Percentiles rank a stretch among this genome's conserved stretches.
phyloP scores from a whole-genome alignment of 257 asterid species.

The Verbena officinalis region DNA sequence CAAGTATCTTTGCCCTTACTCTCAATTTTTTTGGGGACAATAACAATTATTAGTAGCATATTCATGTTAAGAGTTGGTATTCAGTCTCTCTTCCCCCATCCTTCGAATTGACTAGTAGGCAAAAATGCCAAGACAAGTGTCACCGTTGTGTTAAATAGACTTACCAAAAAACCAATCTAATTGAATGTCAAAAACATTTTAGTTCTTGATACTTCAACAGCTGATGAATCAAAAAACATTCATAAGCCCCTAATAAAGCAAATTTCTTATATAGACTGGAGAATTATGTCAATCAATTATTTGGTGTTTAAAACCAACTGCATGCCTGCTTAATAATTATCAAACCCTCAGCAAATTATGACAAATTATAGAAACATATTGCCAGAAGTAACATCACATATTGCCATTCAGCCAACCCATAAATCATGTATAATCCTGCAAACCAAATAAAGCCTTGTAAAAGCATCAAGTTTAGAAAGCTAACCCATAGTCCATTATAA shows the following conservation, averaged over 20 bases:
- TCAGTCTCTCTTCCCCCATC: neutral
- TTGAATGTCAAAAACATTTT: neutral
- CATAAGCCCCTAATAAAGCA: too few species aligned
- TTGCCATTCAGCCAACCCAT: too few species aligned
- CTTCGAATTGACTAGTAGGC: too few species aligned
- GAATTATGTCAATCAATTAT: too few species aligned
- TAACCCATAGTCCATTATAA: slow-evolving; percentile 4
- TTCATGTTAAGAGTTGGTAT: neutral
- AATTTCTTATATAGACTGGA: too few species aligned
- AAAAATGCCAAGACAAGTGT: too few species aligned
- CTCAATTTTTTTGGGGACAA: neutral
- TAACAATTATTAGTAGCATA: neutral
- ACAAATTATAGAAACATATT: neutral
- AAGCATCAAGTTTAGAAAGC: neutral
- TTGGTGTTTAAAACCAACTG: too few species aligned
- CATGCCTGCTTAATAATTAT: too few species aligned
- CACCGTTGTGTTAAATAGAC: too few species aligned
- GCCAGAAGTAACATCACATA: neutral
- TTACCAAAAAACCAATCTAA: neutral
- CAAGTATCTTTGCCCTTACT: neutral
- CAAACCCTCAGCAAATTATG: too few species aligned
- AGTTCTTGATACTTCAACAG: neutral
- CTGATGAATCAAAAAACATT: neutral
- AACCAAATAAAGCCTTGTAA: neutral
- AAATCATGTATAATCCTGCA: neutral